Percentiles rank a stretch among this genome's conserved stretches.
These are phyloP conservation scores for Phytophthora syringae DNA, from an alignment of 352 stramenopile species.

Conservation along the genomic window DNA sequence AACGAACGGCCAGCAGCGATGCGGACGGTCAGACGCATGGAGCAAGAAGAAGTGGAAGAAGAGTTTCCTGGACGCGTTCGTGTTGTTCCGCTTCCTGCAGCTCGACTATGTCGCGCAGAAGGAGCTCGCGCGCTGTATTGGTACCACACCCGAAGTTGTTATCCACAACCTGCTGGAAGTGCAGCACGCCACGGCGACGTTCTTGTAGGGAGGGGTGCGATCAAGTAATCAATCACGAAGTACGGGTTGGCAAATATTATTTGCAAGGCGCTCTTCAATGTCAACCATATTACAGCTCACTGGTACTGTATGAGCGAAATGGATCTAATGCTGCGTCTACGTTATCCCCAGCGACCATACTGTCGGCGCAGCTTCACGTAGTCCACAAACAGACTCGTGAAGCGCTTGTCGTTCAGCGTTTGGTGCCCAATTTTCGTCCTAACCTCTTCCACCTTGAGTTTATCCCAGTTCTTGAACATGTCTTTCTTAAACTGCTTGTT, in stretches of 20 bases:
- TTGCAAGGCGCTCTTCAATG: too few species aligned
- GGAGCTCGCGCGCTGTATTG: constrained; percentile 88
- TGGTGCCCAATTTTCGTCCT: neutral
- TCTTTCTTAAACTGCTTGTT: neutral
- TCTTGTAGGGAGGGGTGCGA: constrained; percentile 62
- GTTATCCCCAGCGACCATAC: neutral
- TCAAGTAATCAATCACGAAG: neutral
- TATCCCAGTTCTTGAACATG: constrained; percentile 5
- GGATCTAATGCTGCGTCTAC: neutral
- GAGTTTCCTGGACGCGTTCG: constrained; percentile 82
- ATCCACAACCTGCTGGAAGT: constrained; percentile 90
- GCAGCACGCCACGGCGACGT: constrained; percentile 71
- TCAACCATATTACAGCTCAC: too few species aligned
- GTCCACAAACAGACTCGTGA: neutral
- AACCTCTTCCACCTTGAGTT: neutral
- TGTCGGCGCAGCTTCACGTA: neutral
- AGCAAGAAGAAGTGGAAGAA: constrained; percentile 92
- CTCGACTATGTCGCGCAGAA: constrained; percentile 90
- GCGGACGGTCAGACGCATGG: constrained; percentile 77
- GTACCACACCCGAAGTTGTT: constrained; percentile 88
- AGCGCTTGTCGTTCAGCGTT: neutral
- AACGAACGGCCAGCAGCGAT: constrained; percentile 64
- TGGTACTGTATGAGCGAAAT: neutral
- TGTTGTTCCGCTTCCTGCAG: constrained; percentile 83
- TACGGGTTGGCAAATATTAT: neutral